Percentiles rank a stretch among this genome's conserved stretches.
phyloP scores from a whole-genome alignment of 2,329 filamentous ascomycete genomes.

The Stemphylium lycopersici region DNA sequence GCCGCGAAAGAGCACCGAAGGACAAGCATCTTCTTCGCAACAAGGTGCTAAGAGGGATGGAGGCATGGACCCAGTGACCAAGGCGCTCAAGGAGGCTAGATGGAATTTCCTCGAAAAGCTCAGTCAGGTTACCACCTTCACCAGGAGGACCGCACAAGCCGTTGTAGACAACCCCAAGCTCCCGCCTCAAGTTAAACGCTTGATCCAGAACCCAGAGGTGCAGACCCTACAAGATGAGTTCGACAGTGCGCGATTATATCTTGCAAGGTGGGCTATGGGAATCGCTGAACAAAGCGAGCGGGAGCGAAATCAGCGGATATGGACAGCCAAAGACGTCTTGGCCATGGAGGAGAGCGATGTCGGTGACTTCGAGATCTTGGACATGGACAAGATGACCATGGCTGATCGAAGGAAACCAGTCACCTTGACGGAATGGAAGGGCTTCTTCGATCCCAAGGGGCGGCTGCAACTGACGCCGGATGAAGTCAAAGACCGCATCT shows the following conservation, averaged over 20 bases:
- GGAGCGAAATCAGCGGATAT: slow-evolving; percentile 84
- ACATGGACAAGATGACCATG: slow-evolving; percentile 75
- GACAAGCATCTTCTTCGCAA: slow-evolving; percentile 32
- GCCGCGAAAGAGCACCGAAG: slow-evolving; percentile 43
- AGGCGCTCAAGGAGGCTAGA: slow-evolving; percentile 90
- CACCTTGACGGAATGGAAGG: slow-evolving; percentile 85
- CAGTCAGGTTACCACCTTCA: slow-evolving; percentile 96
- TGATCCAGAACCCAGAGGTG: slow-evolving; percentile 91
- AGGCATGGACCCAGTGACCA: slow-evolving; percentile 89
- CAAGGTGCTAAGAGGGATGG: slow-evolving; percentile 61
- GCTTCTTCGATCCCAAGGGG: slow-evolving; percentile 83
- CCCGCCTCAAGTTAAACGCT: slow-evolving; percentile 81
- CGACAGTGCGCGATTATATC: slow-evolving; percentile 91
- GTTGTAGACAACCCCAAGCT: slow-evolving; percentile 89
- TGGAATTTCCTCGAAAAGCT: slow-evolving; percentile 98
- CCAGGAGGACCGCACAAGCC: slow-evolving; percentile 86
- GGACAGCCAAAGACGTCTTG: slow-evolving; percentile 89
- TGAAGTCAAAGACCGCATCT: slow-evolving; percentile 96
- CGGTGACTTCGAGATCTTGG: slow-evolving; percentile 92
- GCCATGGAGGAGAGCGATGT: slow-evolving; percentile 95
- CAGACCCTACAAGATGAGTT: slow-evolving; percentile 97
- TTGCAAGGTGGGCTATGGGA: slow-evolving; percentile 97
- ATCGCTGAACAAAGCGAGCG: slow-evolving; percentile 96
- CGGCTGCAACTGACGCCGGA: slow-evolving; percentile 79
- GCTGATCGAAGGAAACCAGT: slow-evolving; percentile 79